Evolutionary conservation across 1,284 basidiomycete genomes (phyloP).

Genomic region (Apiotrichum brassicae): DNA sequence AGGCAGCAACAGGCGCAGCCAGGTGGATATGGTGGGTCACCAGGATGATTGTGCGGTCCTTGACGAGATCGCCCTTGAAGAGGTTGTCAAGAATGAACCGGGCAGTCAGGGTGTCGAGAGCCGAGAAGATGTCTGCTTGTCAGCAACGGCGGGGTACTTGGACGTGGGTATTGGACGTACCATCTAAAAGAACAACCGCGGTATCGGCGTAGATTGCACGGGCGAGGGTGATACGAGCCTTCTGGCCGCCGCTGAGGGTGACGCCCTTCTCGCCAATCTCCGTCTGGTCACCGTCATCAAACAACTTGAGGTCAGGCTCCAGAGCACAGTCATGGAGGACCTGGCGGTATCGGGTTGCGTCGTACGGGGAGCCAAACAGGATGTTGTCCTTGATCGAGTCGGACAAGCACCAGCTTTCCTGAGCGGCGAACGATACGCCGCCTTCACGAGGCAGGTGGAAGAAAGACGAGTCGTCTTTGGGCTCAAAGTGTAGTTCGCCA

Average conservation of each 20-base stretch:
- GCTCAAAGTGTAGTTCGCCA: slow-evolving; percentile 50
- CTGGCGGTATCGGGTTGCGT: slow-evolving; percentile 53
- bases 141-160: too few species aligned
- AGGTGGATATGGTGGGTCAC: slow-evolving; percentile 70
- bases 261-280: slow-evolving; percentile 53
- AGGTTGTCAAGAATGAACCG: slow-evolving; percentile 71
- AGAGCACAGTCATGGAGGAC: slow-evolving; percentile 61
- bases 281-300: slow-evolving; percentile 66
- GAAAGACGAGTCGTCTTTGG: slow-evolving; percentile 54
- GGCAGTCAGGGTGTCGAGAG: slow-evolving; percentile 57
- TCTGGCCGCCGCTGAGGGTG: slow-evolving; percentile 58
- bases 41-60: slow-evolving; percentile 63
- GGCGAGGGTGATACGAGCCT: slow-evolving; percentile 65
- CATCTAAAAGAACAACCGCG: slow-evolving; percentile 55
- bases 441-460: slow-evolving; percentile 60
- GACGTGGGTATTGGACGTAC: slow-evolving; percentile 16
- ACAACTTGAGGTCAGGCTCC: slow-evolving; percentile 58
- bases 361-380: slow-evolving; percentile 52
- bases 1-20: slow-evolving; percentile 58
- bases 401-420: slow-evolving; percentile 61
- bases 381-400: slow-evolving; percentile 56
- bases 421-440: slow-evolving; percentile 66
- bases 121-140: slow-evolving; percentile 52
- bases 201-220: slow-evolving; percentile 63
- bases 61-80: slow-evolving; percentile 61